Conservation (phyloP, 208 protist genomes). For the Leishmania turanica region DNA sequence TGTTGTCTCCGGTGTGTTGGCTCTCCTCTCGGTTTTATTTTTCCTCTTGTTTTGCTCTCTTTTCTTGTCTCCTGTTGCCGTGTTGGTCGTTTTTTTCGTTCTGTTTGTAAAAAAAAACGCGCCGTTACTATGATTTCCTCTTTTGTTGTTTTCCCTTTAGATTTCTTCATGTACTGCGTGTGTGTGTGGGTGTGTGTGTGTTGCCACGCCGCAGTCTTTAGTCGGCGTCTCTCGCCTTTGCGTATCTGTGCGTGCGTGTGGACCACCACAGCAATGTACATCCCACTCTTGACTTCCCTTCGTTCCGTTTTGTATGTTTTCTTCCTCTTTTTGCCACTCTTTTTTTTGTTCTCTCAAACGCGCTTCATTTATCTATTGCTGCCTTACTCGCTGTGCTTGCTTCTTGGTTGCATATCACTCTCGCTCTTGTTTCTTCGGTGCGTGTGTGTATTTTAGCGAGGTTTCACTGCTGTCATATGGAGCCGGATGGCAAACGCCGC, state of each 20-base stretch:
- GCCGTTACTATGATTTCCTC: background rate
- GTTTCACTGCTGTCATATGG: background rate
- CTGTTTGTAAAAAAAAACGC: background rate
- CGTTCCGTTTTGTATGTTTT: background rate
- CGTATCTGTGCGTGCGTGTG: background rate
- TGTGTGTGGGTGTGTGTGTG: slow-evolving; percentile 13
- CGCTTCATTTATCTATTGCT: background rate
- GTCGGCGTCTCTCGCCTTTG: background rate
- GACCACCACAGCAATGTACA: background rate
- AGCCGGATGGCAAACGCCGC: background rate
- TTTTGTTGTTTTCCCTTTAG: slow-evolving; percentile 16
- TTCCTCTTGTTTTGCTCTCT: slow-evolving; percentile 2
- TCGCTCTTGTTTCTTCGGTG: background rate
- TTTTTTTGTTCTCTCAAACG: background rate
- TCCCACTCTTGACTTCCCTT: background rate
- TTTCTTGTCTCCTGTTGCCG: background rate
- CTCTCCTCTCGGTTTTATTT: slow-evolving; percentile 5
- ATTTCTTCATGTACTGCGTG: background rate
- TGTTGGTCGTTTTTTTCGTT: background rate
- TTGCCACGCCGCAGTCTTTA: background rate
- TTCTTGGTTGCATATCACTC: background rate
- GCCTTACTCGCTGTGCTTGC: background rate
- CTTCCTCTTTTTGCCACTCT: slow-evolving; percentile 2
- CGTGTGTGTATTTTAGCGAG: background rate
- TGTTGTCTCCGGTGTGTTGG: background rate